Evolutionary conservation across 2,329 filamentous ascomycete genomes (phyloP), one percentile per base, ranked within the genome.

Genomic region (Fusarium solani-melongenae): DNA sequence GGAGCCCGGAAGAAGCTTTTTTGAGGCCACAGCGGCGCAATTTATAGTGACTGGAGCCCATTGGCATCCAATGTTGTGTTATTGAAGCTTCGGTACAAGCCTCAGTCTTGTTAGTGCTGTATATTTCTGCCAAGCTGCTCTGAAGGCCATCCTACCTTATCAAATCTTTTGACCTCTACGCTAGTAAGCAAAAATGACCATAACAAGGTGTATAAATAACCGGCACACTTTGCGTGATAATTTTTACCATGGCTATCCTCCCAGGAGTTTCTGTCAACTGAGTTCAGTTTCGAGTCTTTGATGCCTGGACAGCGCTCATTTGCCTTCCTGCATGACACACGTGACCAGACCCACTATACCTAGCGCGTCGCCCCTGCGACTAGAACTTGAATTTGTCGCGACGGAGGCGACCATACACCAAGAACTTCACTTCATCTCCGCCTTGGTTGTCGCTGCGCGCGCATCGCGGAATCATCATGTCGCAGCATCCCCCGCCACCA

Each of bases 401-500:
- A 78, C 69, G 71, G 75, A 77, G 75, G 74, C 78, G 67, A 78
- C 69, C 64, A 66, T 74, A 44, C 22, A 53, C 51, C 63, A 69
- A 61, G 56, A 69, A 68, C 70, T 73, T 70, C 73, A 62, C 72
- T 77, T 76, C 75, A 79, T 75, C 77, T 68, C 71, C 73, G 71
- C 71, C 72, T 70, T 79, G 76, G 79, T 79, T 77, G 76, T 79
- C 76, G 76, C 73, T 71, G 69, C 72, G 70, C 73, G 72, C 76
- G 76, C 76, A 79, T 81, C 72, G 70, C 69, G 67, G 76, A 75
- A 68, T 72, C 77, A 82, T 76, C 66, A 90, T 90, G 88, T 88
- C 88, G 75, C 84, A 86, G 76, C 84, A 82, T 64, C 88, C 87
- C 55, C 88, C 88, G 67, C 88, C 88, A 17, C 88, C 88, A 41